Conservation (phyloP, 2,329 filamentous ascomycete species). For the Apiospora marii region DNA sequence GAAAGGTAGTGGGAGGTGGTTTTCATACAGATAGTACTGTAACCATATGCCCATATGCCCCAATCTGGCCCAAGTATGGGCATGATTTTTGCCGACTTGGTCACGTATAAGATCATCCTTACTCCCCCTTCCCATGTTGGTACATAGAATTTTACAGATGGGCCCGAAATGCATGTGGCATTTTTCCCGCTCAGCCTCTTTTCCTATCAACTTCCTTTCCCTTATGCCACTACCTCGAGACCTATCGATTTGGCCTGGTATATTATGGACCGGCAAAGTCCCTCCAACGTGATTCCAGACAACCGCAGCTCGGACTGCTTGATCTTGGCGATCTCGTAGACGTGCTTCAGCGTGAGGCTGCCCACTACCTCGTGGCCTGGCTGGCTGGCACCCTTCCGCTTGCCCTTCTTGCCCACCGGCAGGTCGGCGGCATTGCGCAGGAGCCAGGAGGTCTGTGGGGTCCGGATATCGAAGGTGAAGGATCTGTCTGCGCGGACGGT, state of each 20-base stretch:
- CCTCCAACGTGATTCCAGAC: slow-evolving; percentile 74
- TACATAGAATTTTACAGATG: slow-evolving; percentile 5
- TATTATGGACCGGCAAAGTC: slow-evolving; percentile 77
- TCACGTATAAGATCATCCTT: not conserved
- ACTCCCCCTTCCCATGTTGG: not conserved
- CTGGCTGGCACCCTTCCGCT: slow-evolving; percentile 78
- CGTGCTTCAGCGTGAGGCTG: slow-evolving; percentile 88
- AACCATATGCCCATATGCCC: not conserved
- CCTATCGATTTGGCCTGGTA: slow-evolving; percentile 79
- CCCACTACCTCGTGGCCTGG: slow-evolving; percentile 83
- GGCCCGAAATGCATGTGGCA: not conserved
- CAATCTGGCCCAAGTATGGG: not conserved
- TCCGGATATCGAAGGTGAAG: slow-evolving; percentile 92
- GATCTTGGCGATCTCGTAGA: slow-evolving; percentile 97
- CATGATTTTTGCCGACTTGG: not conserved
- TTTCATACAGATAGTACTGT: not conserved
- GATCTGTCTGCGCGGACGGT: slow-evolving; percentile 92
- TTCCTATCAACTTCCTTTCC: not conserved
- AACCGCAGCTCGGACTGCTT: slow-evolving; percentile 82
- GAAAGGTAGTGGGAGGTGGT: not conserved
- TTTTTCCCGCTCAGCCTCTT: not conserved
- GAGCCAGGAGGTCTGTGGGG: slow-evolving; percentile 91
- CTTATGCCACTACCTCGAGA: slow-evolving; percentile 71
- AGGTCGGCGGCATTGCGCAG: slow-evolving; percentile 85
- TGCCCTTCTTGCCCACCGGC: slow-evolving; percentile 74